Conservation (phyloP, 1,284 basidiomycete species). For the Fomitopsis palustris region DNA sequence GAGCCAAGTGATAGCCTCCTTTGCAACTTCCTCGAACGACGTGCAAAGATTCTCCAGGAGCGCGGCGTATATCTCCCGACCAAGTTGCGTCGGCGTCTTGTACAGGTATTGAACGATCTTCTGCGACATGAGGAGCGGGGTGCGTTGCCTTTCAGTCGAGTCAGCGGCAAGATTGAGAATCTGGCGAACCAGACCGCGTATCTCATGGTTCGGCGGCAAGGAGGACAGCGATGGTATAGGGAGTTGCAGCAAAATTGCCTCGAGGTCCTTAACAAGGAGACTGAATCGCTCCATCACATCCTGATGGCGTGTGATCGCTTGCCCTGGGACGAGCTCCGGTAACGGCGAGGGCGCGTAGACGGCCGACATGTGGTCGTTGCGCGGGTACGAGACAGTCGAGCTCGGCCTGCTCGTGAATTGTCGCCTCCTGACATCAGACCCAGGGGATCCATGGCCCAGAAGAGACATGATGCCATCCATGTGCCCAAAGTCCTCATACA, state of each 20-base stretch:
- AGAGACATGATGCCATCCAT: conserved; percentile 4
- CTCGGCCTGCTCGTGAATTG: conserved; percentile 56
- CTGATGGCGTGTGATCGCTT: conserved; percentile 49
- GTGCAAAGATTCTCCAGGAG: conserved; percentile 89
- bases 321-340: conserved; percentile 33
- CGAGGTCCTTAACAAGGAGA: conserved; percentile 78
- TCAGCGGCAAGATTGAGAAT: conserved; percentile 79
- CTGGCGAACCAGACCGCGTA: conserved; percentile 80
- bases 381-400: conserved; percentile 56
- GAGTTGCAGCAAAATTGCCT: conserved; percentile 71
- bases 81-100: conserved; percentile 80
- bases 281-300: conserved; percentile 78
- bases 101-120: conserved; percentile 89
- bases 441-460: conserved; percentile 25
- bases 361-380: conserved; percentile 40
- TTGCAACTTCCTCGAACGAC: conserved; percentile 88
- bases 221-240: conserved; percentile 63
- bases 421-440: conserved; percentile 50
- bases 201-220: conserved; percentile 81
- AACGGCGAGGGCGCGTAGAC: conserved; percentile 51
- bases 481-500: conserved; percentile 94
- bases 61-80: conserved; percentile 88
- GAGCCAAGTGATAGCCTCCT: conserved; percentile 97
- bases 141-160: conserved; percentile 78
- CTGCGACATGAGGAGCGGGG: conserved; percentile 90